Conservation (phyloP, 139 green algal species). For the Coccomyxa sp. region DNA sequence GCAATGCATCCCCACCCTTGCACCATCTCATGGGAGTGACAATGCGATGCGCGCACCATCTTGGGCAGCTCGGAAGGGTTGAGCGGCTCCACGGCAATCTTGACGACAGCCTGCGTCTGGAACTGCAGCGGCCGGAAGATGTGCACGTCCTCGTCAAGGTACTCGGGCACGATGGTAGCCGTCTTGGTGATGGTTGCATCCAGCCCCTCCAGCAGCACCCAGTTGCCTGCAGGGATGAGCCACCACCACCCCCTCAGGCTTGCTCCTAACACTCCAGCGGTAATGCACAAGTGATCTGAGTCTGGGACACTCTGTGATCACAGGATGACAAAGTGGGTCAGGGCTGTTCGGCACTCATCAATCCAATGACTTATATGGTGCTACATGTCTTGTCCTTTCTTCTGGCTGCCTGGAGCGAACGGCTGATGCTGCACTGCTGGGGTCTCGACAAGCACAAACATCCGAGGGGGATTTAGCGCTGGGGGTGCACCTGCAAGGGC, state of each 20-base stretch:
- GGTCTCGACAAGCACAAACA: too few relatives aligned
- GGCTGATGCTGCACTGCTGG: too few relatives aligned
- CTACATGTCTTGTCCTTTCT: too few relatives aligned
- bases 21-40: too few relatives aligned
- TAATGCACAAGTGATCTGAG: neutral
- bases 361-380: too few relatives aligned
- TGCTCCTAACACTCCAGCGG: neutral
- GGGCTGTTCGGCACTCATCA: too few relatives aligned
- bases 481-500: conserved; percentile 53
- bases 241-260: neutral
- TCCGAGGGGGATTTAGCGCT: too few relatives aligned
- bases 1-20: too few relatives aligned
- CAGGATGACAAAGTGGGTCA: too few relatives aligned
- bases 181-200: conserved; percentile 90
- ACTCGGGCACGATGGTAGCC: conserved; percentile 81
- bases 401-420: too few relatives aligned
- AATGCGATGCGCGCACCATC: conserved; percentile 65
- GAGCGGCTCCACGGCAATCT: conserved; percentile 94
- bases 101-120: conserved; percentile 76
- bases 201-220: conserved; percentile 90
- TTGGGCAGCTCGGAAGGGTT: conserved; percentile 96
- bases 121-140: conserved; percentile 79
- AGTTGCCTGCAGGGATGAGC: conserved; percentile 48
- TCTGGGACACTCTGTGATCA: too few relatives aligned
- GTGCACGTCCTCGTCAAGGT: conserved; percentile 64